Evolutionary conservation across 441 rosid species (phyloP), one percentile per base, ranked within the genome.

Genomic region (Pelargonium cotyledonis): DNA sequence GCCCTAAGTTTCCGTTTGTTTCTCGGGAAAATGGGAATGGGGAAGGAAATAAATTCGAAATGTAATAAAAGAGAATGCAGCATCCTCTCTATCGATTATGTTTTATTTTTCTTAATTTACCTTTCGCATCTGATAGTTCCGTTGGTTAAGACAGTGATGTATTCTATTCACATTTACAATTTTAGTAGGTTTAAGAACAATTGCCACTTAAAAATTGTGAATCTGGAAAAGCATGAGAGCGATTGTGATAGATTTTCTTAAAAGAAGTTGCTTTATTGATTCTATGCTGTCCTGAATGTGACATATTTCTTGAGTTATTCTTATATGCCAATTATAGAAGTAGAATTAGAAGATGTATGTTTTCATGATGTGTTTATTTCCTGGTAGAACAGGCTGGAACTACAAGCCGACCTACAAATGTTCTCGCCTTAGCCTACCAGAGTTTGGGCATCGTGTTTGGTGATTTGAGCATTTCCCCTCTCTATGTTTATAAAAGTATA

Each of bases 401-500:
- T 55, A 55, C 2, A 55, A 55, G 61, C 23, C 61, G 61, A 3
- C 61, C 18, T 55, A 55, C 23, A 8, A 26, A 16, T 8, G 10
- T 18, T 55, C 19, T 55, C 18, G 21, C 18, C 61, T 16, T 55
- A 55, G 61, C 61, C 18, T 55, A 55, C 18, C 61, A 55, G 61
- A 55, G 61, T 15, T 7, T 55, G 19, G 61, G 61, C 23, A 16
- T 55, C 9, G 61, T 55, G 5, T 55, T 55, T 55, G 61, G 61
- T 16, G 61, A 55, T 55, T 55, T 55, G 61, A 55, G 61, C 61
- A 55, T 18, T 15, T 55, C 61, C 10, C 61, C 61, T 55, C 18
- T 55, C 19, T 55, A 15, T 55, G 61, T 55, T 55, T 55, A 55
- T 55, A 55, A 55, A 55, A 55, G 61, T 21, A 7, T 23, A 55